phyloP scores from a whole-genome alignment of 2,329 filamentous ascomycete genomes.

The Colletotrichum zoysiae region DNA sequence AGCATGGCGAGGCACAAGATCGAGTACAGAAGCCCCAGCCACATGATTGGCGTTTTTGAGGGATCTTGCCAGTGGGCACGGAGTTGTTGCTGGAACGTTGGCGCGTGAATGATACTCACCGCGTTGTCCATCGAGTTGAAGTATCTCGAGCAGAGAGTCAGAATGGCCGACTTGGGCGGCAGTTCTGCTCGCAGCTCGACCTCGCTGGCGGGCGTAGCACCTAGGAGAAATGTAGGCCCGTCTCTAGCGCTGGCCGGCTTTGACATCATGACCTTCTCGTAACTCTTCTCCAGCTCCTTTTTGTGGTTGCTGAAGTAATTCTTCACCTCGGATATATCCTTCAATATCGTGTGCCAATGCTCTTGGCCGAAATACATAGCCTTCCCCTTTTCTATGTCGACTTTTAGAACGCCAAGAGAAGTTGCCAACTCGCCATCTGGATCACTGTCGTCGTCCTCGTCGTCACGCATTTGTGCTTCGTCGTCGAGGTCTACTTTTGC shows the following conservation, averaged over 20 bases:
- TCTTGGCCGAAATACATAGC: conserved; percentile 85
- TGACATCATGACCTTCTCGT: conserved; percentile 78
- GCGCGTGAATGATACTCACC: conserved; percentile 83
- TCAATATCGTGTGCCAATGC: conserved; percentile 84
- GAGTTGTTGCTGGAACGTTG: conserved; percentile 84
- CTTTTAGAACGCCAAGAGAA: conserved; percentile 85
- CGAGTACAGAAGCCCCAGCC: conserved; percentile 82
- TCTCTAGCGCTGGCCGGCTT: conserved; percentile 71
- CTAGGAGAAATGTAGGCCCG: conserved; percentile 84
- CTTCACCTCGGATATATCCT: conserved; percentile 92
- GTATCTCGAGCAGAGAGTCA: conserved; percentile 87
- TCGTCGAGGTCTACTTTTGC: conserved; percentile 67
- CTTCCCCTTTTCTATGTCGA: conserved; percentile 81
- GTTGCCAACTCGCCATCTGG: conserved; percentile 76
- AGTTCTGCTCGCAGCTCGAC: conserved; percentile 83
- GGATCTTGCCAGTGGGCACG: conserved; percentile 78
- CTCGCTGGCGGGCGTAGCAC: conserved; percentile 77
- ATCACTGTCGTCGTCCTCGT: conserved; percentile 74
- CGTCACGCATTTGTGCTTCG: conserved; percentile 61
- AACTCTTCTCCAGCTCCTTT: conserved; percentile 87
- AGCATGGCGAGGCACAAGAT: conserved; percentile 83
- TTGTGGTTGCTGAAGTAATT: conserved; percentile 89
- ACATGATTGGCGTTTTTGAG: conserved; percentile 79
- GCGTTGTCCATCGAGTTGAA: conserved; percentile 84
- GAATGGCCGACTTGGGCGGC: conserved; percentile 84